phyloP scores from a whole-genome alignment of 2,329 filamentous ascomycete genomes.

The Sphaceloma murrayae region DNA sequence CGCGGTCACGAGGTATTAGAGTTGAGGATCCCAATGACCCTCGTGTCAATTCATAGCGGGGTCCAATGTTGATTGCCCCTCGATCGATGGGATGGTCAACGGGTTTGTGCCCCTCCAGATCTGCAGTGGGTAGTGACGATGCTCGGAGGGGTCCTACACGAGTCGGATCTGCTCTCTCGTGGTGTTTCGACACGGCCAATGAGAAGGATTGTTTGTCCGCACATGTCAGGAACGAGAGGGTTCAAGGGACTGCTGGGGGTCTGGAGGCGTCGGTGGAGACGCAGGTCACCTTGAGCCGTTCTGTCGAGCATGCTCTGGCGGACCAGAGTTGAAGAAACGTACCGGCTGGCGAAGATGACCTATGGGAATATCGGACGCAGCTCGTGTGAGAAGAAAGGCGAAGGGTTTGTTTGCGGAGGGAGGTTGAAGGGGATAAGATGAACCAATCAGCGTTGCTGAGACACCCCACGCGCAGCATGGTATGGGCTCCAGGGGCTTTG shows the following conservation, averaged over 20 bases:
- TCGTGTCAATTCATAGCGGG: constrained; percentile 13
- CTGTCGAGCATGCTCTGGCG: background rate
- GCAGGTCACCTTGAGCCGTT: constrained; percentile 3
- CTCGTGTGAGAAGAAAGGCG: background rate
- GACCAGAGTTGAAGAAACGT: background rate
- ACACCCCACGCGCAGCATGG: background rate
- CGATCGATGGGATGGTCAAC: constrained; percentile 7
- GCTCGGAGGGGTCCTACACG: constrained; percentile 3
- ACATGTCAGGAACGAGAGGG: constrained; percentile 6
- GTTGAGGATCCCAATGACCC: constrained; percentile 11
- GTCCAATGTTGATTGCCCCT: constrained; percentile 7
- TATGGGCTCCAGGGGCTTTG: no score
- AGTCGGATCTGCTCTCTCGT: background rate
- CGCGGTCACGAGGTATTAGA: constrained; percentile 3
- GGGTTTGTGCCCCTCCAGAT: constrained; percentile 13
- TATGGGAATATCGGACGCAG: no score
- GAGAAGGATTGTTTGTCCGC: background rate
- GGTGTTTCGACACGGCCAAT: background rate
- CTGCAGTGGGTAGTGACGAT: constrained; percentile 5
- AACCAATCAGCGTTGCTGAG: constrained; percentile 2
- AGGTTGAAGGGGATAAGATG: background rate
- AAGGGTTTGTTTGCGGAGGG: background rate
- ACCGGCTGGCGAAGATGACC: no score
- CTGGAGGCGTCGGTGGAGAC: constrained; percentile 9
- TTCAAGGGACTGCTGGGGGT: constrained; percentile 1